Evolutionary conservation across 768 basidiomycete genomes (phyloP), one percentile per base, ranked within the genome.

Genomic region (Pisolithus marmoratus): DNA sequence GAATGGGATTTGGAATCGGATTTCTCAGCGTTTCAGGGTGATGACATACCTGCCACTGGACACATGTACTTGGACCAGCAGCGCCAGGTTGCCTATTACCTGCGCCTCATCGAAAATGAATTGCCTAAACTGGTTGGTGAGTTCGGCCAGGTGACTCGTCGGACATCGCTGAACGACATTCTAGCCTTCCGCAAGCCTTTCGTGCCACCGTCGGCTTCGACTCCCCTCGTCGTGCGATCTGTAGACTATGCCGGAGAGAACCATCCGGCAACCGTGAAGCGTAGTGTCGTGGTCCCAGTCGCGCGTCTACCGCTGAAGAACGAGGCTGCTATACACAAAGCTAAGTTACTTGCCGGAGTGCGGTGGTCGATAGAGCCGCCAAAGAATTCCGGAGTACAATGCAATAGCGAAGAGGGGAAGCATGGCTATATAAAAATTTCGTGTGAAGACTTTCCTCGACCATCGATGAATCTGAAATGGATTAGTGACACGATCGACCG

Each of bases 401-500:
- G 52, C 38, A 73, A 72, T 44, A 66, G 66, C 9, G 66, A 78
- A 40, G 74, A 74, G 43, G 68, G 64, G 9, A 80, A 76, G 65
- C 79, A 90, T 51, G 94, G 94, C 4, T 94, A 81, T 70, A 74
- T 99, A 69, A 94, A 94, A 72, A 88, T 98, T 54, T 79, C 87
- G 1, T 93, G 90, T 63, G 94, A 97, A 60, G 82, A 87, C 67
- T 95, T 92, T 68, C 83, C 84, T 7, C 76, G 81, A 58, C 80
- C 84, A 2, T 76, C 82, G 24, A 86, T 90, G 88, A 99, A 99
- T 69, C 73, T 95, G 60, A 95, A 94, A 68, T 95, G 92, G 88
- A 90, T 88, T 38, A 88, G 87, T 58, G 94, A 98, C 63, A 78
- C 82, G 15, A 68, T 99, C 50, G 88, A 94, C 62, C 72, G 78